Conservation (phyloP, 352 stramenopile species). For the Globisporangium cederbergense region DNA sequence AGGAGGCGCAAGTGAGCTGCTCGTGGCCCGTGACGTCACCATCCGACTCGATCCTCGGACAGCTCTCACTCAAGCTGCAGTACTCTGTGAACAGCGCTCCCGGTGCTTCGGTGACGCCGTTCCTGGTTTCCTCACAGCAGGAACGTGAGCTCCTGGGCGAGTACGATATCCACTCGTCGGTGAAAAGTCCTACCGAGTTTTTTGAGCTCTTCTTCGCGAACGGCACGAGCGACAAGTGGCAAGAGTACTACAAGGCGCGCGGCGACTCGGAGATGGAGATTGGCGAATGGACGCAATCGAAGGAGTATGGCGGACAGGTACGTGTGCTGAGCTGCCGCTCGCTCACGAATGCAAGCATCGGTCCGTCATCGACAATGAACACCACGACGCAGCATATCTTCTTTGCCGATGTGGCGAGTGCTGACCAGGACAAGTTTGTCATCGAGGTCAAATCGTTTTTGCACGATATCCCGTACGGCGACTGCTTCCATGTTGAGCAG, state of each 20-base stretch:
- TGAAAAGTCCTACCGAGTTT: slow-evolving; percentile 52
- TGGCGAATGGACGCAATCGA: slow-evolving; percentile 56
- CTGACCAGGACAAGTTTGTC: slow-evolving; percentile 46
- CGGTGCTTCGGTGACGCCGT: slow-evolving; percentile 41
- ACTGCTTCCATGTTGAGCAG: slow-evolving; percentile 82
- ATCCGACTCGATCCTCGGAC: slow-evolving; percentile 60
- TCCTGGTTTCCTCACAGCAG: slow-evolving; percentile 62
- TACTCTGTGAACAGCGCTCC: slow-evolving; percentile 60
- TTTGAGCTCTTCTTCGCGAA: slow-evolving; percentile 73
- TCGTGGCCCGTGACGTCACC: slow-evolving; percentile 73
- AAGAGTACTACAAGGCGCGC: slow-evolving; percentile 64
- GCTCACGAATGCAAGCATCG: slow-evolving; percentile 80
- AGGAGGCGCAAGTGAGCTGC: slow-evolving; percentile 47
- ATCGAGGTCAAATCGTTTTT: slow-evolving; percentile 63
- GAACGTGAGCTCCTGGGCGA: slow-evolving; percentile 72
- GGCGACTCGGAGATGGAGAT: slow-evolving; percentile 74
- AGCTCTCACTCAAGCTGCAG: slow-evolving; percentile 60
- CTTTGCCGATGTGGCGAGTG: slow-evolving; percentile 33
- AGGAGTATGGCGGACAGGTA: slow-evolving; percentile 66
- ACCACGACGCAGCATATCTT: slow-evolving; percentile 70
- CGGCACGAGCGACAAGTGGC: slow-evolving; percentile 39
- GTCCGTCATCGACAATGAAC: slow-evolving; percentile 78
- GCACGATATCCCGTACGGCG: slow-evolving; percentile 85
- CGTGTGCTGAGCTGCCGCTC: slow-evolving; percentile 63
- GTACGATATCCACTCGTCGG: slow-evolving; percentile 49